phyloP scores from a whole-genome alignment of 1,139 yeast genomes.

The Kurtzmaniella quercitrusa region DNA sequence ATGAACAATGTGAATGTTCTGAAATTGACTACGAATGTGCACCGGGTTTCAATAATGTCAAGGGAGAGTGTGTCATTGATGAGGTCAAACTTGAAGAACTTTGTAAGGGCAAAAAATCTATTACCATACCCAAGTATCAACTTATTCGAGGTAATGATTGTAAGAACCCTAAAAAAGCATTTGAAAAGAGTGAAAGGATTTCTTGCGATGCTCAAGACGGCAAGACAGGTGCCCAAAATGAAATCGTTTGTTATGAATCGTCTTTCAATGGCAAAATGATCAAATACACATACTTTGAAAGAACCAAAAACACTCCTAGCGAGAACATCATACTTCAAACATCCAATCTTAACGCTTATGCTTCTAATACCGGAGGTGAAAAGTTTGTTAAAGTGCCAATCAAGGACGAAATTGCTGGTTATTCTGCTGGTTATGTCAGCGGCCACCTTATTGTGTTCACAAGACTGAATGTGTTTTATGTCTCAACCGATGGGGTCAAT shows the following conservation, averaged over 20 bases:
- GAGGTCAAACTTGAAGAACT: constrained; percentile 20
- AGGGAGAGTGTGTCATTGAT: constrained; percentile 56
- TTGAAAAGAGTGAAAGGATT: not conserved
- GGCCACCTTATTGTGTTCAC: constrained; percentile 64
- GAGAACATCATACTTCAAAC: constrained; percentile 75
- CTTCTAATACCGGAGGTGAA: constrained; percentile 79
- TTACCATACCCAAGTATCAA: constrained; percentile 33
- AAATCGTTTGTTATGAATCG: constrained; percentile 17
- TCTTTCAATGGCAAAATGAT: constrained; percentile 42
- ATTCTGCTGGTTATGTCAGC: constrained; percentile 59
- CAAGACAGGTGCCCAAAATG: constrained; percentile 22
- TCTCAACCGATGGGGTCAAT: constrained; percentile 67
- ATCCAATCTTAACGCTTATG: constrained; percentile 42
- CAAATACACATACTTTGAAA: constrained; percentile 56
- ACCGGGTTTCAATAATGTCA: constrained; percentile 46
- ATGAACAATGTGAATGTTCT: constrained; percentile 64
- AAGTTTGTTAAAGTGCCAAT: constrained; percentile 48
- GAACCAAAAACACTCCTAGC: constrained; percentile 38
- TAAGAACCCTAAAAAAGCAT: constrained; percentile 17
- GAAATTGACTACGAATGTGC: constrained; percentile 72
- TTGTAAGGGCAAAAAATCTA: constrained; percentile 21
- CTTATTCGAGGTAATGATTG: constrained; percentile 50
- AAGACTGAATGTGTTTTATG: constrained; percentile 42
- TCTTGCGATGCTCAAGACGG: constrained; percentile 12
- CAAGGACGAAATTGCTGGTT: constrained; percentile 47